These are phyloP conservation scores for Rhizophora apiculata DNA, from an alignment of 345 rosid genomes.

Conservation along the genomic window DNA sequence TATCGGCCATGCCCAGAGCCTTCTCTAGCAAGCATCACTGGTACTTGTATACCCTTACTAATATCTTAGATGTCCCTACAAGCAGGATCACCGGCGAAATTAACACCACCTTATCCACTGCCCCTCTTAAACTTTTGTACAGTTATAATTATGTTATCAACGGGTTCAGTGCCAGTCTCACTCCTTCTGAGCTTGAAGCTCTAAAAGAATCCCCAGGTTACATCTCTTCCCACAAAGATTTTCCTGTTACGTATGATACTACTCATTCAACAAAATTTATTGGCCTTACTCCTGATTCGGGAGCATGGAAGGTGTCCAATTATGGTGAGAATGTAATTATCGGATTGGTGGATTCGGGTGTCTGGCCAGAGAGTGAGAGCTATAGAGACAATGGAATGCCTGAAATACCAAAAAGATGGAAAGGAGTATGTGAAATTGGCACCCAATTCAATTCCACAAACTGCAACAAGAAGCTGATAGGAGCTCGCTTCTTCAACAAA, in stretches of 20 bases:
- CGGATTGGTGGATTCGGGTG: constrained; percentile 33
- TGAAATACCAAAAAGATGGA: constrained; percentile 34
- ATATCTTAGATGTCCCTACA: neutral
- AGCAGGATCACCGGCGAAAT: neutral
- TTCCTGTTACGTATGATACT: constrained; percentile 21
- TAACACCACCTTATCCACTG: neutral
- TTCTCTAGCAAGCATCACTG: constrained; percentile 18
- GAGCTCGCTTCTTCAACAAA: constrained; percentile 44
- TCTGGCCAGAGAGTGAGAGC: constrained; percentile 40
- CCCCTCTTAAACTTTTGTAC: constrained; percentile 15
- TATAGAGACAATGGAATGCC: constrained; percentile 32
- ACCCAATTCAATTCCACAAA: constrained; percentile 23
- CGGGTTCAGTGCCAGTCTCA: constrained; percentile 25
- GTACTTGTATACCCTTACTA: constrained; percentile 19
- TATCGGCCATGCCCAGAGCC: constrained; percentile 22
- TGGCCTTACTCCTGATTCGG: constrained; percentile 8
- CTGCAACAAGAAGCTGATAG: constrained; percentile 38
- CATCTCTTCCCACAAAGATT: constrained; percentile 17
- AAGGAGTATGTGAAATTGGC: constrained; percentile 29
- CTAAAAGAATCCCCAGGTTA: constrained; percentile 18
- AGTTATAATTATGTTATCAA: constrained; percentile 18
- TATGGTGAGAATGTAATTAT: constrained; percentile 22
- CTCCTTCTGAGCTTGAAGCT: constrained; percentile 23
- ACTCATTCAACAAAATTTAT: constrained; percentile 24
- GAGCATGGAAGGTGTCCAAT: constrained; percentile 17